phyloP scores from a whole-genome alignment of 2,329 filamentous ascomycete genomes.

The Aspergillus sp. region DNA sequence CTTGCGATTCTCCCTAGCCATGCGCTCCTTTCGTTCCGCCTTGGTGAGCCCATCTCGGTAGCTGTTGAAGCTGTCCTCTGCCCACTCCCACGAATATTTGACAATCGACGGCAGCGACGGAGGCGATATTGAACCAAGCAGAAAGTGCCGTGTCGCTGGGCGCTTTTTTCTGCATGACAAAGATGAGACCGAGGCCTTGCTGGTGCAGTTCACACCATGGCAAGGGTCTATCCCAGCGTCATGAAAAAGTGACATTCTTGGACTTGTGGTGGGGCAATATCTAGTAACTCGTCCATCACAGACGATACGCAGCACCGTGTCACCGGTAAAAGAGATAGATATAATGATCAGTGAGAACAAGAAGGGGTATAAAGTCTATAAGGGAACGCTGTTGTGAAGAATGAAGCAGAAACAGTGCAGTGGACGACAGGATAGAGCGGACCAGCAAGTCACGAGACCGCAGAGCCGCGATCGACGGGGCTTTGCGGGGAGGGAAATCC shows the following conservation, averaged over 20 bases:
- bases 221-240: constrained; percentile 20
- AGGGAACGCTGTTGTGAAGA: neutral
- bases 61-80: constrained; percentile 24
- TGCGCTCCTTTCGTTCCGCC: constrained; percentile 43
- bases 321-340: no score
- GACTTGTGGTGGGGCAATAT: constrained; percentile 4
- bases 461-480: neutral
- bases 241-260: constrained; percentile 22
- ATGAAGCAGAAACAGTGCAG: neutral
- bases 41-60: constrained; percentile 48
- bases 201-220: neutral
- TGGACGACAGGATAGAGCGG: neutral
- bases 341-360: no score
- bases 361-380: no score
- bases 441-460: constrained; percentile 5
- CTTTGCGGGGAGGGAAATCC: neutral
- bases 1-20: constrained; percentile 49
- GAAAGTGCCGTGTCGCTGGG: constrained; percentile 5
- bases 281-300: neutral
- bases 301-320: no score
- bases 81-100: constrained; percentile 27
- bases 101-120: constrained; percentile 28
- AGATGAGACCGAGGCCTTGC: constrained; percentile 6
- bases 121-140: constrained; percentile 22
- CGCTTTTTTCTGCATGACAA: neutral